Evolutionary conservation across 2,329 filamentous ascomycete genomes (phyloP), one percentile per base, ranked within the genome.

Genomic region (Mariannaea elegans): DNA sequence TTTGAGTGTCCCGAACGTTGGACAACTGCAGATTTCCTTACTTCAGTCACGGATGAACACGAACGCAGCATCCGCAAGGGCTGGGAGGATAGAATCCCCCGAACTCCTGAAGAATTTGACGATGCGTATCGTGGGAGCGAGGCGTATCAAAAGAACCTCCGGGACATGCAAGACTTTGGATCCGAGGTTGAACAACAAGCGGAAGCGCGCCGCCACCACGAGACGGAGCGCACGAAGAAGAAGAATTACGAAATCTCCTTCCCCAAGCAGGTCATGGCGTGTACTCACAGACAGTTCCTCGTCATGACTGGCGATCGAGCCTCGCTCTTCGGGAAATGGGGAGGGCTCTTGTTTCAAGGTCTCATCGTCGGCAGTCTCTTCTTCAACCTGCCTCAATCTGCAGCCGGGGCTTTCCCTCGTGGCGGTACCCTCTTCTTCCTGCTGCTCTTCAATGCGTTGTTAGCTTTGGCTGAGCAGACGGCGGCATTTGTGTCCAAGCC

Each of bases 331-430:
- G 94, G 91, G 19, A 95, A 95, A 71, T 85, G 90, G 70, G 90
- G 93, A 71, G 92, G 93, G 66, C 89, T 94, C 56, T 75, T 95
- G 44, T 86, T 90, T 58, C 91, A 93, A 70, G 81, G 77, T 2
- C 81, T 96, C 10, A 92, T 96, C 61, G 89, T 94, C 48, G 90
- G 91, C 1, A 92, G 89, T 4, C 80, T 95, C 4, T 96, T 96
- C 77, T 92, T 90, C 68, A 87, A 92, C 63, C 77, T 92, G 9
- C 77, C 82, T 0, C 65, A 78, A 1, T 82, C 83, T 7, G 90
- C 90, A 0, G 73, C 74, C 0, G 90, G 88, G 45, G 90, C 92
- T 65, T 94, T 89, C 72, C 72, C 78, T 3, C 77, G 81, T 0
- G 80, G 81, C 19, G 81, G 83, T 14, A 72, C 77, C 1, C 65